A percentile compares a stretch with the other conserved stretches of the same genome.
These are phyloP conservation scores for Fusarium fujikuroi DNA, from an alignment of 2,329 filamentous ascomycete genomes.

Conservation along the genomic window DNA sequence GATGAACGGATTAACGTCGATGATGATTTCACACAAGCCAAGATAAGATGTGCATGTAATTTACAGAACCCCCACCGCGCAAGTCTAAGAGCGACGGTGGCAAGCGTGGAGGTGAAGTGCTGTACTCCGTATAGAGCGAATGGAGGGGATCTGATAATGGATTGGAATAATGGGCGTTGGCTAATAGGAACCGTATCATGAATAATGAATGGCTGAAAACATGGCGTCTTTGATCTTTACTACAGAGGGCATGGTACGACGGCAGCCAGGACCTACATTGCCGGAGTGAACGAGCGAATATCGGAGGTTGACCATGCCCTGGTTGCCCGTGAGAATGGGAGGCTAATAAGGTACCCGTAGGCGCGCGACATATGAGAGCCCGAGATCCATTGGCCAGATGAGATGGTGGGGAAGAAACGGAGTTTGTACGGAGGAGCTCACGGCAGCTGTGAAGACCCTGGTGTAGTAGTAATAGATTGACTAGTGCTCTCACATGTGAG, in stretches of 20 bases:
- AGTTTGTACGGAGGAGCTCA: conserved; percentile 12
- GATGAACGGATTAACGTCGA: conserved; percentile 22
- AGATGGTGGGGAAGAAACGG: conserved; percentile 23
- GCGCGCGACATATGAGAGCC: conserved; percentile 17
- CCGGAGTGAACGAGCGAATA: conserved; percentile 28
- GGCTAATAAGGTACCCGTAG: conserved; percentile 23
- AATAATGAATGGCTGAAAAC: conserved; percentile 23
- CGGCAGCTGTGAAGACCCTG: conserved; percentile 10
- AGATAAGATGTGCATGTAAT: conserved; percentile 34
- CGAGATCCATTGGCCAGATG: conserved; percentile 9
- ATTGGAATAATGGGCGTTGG: conserved; percentile 38
- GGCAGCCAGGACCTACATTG: conserved; percentile 25
- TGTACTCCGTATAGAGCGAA: conserved; percentile 20
- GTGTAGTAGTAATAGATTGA: conserved; percentile 10
- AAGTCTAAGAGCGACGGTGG: conserved; percentile 14
- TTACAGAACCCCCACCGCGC: conserved; percentile 27
- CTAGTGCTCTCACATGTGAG: neutral
- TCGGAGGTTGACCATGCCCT: conserved; percentile 21
- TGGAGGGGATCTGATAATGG: conserved; percentile 36
- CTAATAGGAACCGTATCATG: conserved; percentile 39
- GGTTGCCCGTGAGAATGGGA: conserved; percentile 15
- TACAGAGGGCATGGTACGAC: conserved; percentile 21
- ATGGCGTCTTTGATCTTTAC: conserved; percentile 30
- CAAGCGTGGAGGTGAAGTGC: conserved; percentile 27
- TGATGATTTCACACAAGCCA: conserved; percentile 28